Evolutionary conservation across 2,329 filamentous ascomycete genomes (phyloP), one percentile per base, ranked within the genome.

Genomic region (Chaetomiaceae sp.): DNA sequence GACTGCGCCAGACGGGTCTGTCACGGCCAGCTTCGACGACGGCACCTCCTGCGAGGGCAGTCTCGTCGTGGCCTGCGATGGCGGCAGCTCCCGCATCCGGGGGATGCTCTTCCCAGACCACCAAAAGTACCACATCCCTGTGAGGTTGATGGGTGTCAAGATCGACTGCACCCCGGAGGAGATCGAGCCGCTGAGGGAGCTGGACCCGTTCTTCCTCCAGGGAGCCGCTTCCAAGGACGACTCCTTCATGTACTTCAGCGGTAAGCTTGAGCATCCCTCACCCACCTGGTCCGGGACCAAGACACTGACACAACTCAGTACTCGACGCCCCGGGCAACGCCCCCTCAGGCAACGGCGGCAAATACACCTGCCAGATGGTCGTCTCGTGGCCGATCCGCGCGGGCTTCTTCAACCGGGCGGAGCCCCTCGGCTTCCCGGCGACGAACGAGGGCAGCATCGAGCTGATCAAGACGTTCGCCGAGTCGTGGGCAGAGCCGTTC

Each of bases 171-270:
- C 71, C 0, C 64, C 69, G 0, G 67, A 71, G 15, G 65, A 78
- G 36, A 69, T 77, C 17, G 63, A 65, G 1, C 70, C 72, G 0
- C 68, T 80, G 3, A 68, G 69, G 6, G 66, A 66, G 1, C 70
- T 81, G 0, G 80, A 83, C 49, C 75, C 79, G 0, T 79, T 75
- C 38, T 79, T 82, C 46, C 71, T 82, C 19, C 79, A 82, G 47
- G 79, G 79, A 0, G 72, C 73, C 0, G 72, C 81, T 34, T 78
- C 80, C 0, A 65, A 70, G 23, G 76, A 78, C 4, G 71, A 78
- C 38, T 71, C 72, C 0, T 83, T 77, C 61, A 62, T 80, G 17
- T 83, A 77, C 60, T 75, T 81, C 53, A 79, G 77, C 47, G 66
- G 76, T 78, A 59, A 53, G 72, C 44, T 25, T n/a, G n/a, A n/a